phyloP scores from a whole-genome alignment of 1,284 basidiomycete genomes.

The Phellopilus nigrolimitatus region DNA sequence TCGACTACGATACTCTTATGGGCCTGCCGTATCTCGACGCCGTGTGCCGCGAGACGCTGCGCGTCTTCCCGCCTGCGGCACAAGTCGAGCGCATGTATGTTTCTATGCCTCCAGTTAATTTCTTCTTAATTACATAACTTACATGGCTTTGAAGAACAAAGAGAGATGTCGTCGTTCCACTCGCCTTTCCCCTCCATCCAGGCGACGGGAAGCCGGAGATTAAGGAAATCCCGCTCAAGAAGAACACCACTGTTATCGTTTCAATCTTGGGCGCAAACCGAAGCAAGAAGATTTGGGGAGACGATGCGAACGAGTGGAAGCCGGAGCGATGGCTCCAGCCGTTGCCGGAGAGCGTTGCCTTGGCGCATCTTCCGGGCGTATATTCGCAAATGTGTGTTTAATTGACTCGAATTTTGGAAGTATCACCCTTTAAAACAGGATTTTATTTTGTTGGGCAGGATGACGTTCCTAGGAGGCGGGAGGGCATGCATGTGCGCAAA shows the following conservation, averaged over 20 bases:
- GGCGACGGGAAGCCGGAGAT: too few relatives aligned
- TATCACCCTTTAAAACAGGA: too few relatives aligned
- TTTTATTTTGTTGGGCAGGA: constrained; percentile 19
- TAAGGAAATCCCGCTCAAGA: too few relatives aligned
- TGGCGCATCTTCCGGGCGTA: constrained; percentile 31
- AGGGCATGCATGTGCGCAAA: too few relatives aligned
- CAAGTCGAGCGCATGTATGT: neutral
- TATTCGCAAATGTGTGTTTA: constrained; percentile 33
- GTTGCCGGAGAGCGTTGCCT: too few relatives aligned
- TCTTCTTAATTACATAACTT: constrained; percentile 25
- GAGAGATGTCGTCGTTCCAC: constrained; percentile 24
- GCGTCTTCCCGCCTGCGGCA: constrained; percentile 10
- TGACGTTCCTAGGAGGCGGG: too few relatives aligned
- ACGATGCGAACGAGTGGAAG: too few relatives aligned
- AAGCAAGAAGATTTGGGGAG: constrained; percentile 23
- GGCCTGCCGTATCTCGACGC: constrained; percentile 25
- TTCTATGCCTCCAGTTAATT: neutral
- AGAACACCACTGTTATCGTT: constrained; percentile 27
- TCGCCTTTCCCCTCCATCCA: too few relatives aligned
- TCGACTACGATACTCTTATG: too few relatives aligned
- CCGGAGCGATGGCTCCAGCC: too few relatives aligned
- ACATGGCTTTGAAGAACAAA: constrained; percentile 22
- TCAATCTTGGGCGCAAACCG: constrained; percentile 25
- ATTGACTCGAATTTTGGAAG: neutral
- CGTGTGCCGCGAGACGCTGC: too few relatives aligned